Percentiles rank a stretch among this genome's conserved stretches.
Conservation (phyloP, 73 alveolate species). For the Paramecium biaurelia region DNA sequence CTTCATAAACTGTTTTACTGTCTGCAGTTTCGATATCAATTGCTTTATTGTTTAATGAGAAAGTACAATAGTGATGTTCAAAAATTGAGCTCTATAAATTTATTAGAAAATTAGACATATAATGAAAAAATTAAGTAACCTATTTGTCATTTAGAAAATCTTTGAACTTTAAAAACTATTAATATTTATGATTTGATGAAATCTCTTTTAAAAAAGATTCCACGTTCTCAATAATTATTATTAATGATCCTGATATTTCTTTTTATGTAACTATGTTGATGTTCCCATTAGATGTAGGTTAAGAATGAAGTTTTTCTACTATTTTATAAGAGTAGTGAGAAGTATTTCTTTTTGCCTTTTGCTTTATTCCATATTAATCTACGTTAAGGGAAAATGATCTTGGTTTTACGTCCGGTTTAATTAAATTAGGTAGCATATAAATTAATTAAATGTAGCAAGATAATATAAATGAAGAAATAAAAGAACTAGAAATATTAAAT, state of each 20-base stretch:
- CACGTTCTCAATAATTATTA: background rate
- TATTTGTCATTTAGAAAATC: background rate
- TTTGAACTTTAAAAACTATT: background rate
- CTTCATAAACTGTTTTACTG: background rate
- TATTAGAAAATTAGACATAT: background rate
- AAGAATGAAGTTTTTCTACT: slow-evolving; percentile 6
- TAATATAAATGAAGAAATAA: background rate
- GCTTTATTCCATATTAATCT: background rate
- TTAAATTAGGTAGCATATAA: background rate
- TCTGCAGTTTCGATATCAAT: background rate
- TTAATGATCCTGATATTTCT: background rate
- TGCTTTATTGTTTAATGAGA: background rate
- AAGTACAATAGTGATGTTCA: background rate
- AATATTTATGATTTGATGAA: background rate
- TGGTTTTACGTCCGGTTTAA: background rate
- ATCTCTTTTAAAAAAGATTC: background rate
- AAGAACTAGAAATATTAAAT: background rate
- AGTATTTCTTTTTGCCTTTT: background rate
- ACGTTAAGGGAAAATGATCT: background rate
- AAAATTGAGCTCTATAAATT: background rate
- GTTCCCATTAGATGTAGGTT: background rate
- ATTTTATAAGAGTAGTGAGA: background rate
- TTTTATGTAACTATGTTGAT: background rate
- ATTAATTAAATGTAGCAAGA: background rate
- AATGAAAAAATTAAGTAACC: background rate